Conservation (phyloP, 768 basidiomycete genomes). For the Leccinum uliginosum region DNA sequence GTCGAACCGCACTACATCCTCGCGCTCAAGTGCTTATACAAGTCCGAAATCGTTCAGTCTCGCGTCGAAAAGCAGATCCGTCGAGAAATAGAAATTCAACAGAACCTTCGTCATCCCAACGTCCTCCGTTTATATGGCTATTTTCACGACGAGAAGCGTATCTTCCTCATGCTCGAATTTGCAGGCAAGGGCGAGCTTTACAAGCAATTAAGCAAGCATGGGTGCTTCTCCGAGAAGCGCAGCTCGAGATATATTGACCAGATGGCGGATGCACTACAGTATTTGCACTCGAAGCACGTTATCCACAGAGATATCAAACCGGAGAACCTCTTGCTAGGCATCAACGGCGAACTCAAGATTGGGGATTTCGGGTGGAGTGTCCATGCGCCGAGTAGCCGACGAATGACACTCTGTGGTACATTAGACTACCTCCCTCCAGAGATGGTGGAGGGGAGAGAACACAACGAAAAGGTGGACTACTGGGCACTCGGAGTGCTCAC, state of each 20-base stretch:
- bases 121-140: constrained; percentile 93
- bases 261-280: constrained; percentile 93
- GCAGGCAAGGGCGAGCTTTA: constrained; percentile 97
- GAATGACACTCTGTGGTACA: constrained; percentile 92
- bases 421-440: constrained; percentile 97
- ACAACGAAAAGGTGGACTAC: constrained; percentile 87
- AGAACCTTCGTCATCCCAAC: constrained; percentile 92
- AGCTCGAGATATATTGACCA: constrained; percentile 92
- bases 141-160: constrained; percentile 97
- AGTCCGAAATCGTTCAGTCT: constrained; percentile 88
- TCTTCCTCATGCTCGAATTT: constrained; percentile 98
- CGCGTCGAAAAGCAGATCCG: constrained; percentile 96
- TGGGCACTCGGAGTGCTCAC: constrained; percentile 98
- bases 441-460: constrained; percentile 93
- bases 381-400: constrained; percentile 86
- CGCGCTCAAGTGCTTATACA: constrained; percentile 95
- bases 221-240: constrained; percentile 83
- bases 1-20: constrained; percentile 85
- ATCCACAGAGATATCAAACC: constrained; percentile 99
- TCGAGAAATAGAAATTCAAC: constrained; percentile 97
- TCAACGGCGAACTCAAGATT: constrained; percentile 97
- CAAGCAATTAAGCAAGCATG: constrained; percentile 85
- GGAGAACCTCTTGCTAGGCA: constrained; percentile 89
- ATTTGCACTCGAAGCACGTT: constrained; percentile 93
- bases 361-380: constrained; percentile 99